These are phyloP conservation scores for Agaricales sp. DNA, from an alignment of 1,284 basidiomycete species.

Conservation along the genomic window DNA sequence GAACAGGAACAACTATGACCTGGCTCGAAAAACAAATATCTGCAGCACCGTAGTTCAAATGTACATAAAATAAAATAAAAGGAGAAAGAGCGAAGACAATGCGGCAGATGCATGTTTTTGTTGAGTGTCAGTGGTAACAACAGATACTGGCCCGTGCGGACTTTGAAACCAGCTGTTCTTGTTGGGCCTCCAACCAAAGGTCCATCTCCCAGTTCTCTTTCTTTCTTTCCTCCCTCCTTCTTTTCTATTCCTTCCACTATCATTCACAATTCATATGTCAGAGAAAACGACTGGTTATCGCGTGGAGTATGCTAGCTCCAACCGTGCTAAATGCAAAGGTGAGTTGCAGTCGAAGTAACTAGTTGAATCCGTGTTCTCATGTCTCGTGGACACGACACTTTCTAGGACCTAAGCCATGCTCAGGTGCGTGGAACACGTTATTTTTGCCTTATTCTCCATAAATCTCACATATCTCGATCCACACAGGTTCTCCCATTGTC, in stretches of 20 bases:
- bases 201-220: slow-evolving; percentile 7
- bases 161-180: too few species aligned
- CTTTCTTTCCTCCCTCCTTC: slow-evolving; percentile 9
- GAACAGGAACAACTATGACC: too few species aligned
- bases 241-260: slow-evolving; percentile 13
- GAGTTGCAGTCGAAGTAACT: slow-evolving; percentile 18
- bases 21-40: too few species aligned
- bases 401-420: slow-evolving; percentile 73
- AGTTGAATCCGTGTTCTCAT: slow-evolving; percentile 9
- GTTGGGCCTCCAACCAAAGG: too few species aligned
- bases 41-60: too few species aligned
- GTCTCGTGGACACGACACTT: slow-evolving; percentile 12
- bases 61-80: too few species aligned
- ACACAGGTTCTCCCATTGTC: slow-evolving; percentile 52
- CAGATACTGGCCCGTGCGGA: too few species aligned
- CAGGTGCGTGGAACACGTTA: slow-evolving; percentile 27
- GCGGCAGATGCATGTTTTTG: too few species aligned
- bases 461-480: slow-evolving; percentile 12
- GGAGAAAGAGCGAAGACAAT: too few species aligned
- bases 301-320: slow-evolving; percentile 61
- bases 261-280: slow-evolving; percentile 42
- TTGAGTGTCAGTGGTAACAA: too few species aligned
- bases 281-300: slow-evolving; percentile 57
- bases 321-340: slow-evolving; percentile 81
- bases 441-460: slow-evolving; percentile 9